These are phyloP conservation scores for Penicillium vulpinum DNA, from an alignment of 2,329 filamentous ascomycete species.

Conservation along the genomic window DNA sequence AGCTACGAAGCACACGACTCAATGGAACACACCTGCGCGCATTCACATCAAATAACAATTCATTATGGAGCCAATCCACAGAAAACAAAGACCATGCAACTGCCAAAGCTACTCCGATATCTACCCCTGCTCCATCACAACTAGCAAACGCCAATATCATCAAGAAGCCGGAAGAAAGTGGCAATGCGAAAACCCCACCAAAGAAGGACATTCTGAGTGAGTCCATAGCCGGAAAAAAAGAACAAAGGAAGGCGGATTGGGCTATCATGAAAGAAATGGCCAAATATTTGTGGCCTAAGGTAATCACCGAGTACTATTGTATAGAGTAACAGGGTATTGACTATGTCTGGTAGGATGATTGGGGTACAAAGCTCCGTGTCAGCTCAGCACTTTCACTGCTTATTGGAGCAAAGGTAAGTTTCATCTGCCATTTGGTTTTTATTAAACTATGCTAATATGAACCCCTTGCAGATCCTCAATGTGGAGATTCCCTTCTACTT, in stretches of 20 bases:
- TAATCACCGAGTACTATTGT: constrained; percentile 24
- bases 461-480: constrained; percentile 67
- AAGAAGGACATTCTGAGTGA: constrained; percentile 63
- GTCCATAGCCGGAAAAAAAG: constrained; percentile 68
- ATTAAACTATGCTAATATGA: constrained; percentile 15
- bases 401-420: constrained; percentile 75
- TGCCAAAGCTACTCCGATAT: constrained; percentile 9
- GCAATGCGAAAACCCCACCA: constrained; percentile 31
- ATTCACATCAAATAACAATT: constrained; percentile 28
- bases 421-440: not conserved
- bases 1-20: constrained; percentile 25
- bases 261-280: constrained; percentile 98
- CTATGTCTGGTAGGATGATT: constrained; percentile 56
- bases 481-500: constrained; percentile 99
- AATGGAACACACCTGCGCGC: constrained; percentile 30
- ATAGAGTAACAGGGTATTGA: constrained; percentile 19
- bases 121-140: constrained; percentile 19
- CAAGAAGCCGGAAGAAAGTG: constrained; percentile 23
- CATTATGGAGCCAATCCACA: constrained; percentile 25
- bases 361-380: constrained; percentile 81
- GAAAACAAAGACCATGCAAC: constrained; percentile 17
- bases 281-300: constrained; percentile 91
- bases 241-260: constrained; percentile 97
- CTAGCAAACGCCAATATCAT: constrained; percentile 19
- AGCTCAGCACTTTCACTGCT: constrained; percentile 79